phyloP scores from a whole-genome alignment of 129 eudicot species.

The Calendula officinalis region DNA sequence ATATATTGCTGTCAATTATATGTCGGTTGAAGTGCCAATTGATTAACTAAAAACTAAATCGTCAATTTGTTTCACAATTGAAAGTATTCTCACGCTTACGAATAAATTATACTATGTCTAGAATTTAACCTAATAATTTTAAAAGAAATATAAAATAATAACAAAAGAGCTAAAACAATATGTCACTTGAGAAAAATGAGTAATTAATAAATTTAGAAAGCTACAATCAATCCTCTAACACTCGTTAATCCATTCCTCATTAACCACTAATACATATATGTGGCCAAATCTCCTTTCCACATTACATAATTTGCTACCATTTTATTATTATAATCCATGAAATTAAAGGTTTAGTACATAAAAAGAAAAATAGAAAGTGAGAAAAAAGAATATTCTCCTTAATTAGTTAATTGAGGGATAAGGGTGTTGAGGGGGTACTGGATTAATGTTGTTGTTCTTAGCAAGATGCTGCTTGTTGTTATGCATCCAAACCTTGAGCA shows the following conservation, averaged over 20 bases:
- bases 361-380: background rate
- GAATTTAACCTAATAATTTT: too few species aligned
- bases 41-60: too few species aligned
- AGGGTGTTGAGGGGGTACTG: conserved; percentile 25
- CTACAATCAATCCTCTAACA: conserved; percentile 15
- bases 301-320: conserved; percentile 33
- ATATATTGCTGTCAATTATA: too few species aligned
- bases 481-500: conserved; percentile 89
- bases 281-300: conserved; percentile 20
- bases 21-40: too few species aligned
- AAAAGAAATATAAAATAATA: too few species aligned
- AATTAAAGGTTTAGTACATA: background rate
- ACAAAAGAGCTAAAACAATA: too few species aligned
- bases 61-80: too few species aligned
- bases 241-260: conserved; percentile 31
- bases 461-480: conserved; percentile 74
- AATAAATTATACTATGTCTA: too few species aligned
- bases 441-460: conserved; percentile 40
- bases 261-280: conserved; percentile 15
- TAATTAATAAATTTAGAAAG: conserved; percentile 9
- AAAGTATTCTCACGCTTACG: too few species aligned
- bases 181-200: background rate
- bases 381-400: background rate
- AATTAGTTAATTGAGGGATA: background rate
- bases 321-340: conserved; percentile 27